phyloP scores from a whole-genome alignment of 805 yeast species.

The Wickerhamiella australiensis region DNA sequence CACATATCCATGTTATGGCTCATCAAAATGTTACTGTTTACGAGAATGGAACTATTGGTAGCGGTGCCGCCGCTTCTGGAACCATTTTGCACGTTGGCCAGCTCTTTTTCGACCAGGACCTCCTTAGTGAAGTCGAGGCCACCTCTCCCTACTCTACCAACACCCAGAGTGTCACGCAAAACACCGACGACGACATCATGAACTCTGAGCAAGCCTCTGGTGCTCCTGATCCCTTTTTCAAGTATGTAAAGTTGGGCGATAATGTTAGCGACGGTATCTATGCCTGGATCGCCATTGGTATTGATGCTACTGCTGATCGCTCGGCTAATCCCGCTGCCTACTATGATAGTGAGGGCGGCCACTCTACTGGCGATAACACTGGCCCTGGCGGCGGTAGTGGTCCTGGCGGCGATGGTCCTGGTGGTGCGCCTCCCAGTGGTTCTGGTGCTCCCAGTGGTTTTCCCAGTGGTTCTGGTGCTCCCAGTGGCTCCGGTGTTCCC shows the following conservation, averaged over 20 bases:
- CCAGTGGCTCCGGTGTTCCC: too few species aligned
- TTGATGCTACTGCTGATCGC: neutral
- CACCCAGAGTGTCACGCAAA: neutral
- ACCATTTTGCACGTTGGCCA: neutral
- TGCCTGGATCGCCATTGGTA: neutral
- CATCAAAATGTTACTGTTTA: neutral
- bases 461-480: too few species aligned
- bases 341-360: neutral
- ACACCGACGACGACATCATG: neutral
- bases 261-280: neutral
- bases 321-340: neutral
- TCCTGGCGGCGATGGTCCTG: neutral
- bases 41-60: slow-evolving; percentile 1
- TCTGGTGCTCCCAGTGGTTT: too few species aligned
- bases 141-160: neutral
- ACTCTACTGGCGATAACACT: neutral
- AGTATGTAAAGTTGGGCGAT: neutral
- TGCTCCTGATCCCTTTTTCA: neutral
- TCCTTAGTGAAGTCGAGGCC: neutral
- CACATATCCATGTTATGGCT: slow-evolving; percentile 1
- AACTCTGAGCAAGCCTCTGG: neutral
- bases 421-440: too few species aligned
- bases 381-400: neutral
- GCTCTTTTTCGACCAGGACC: neutral
- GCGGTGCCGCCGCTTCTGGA: neutral